Evolutionary conservation across 1,284 basidiomycete species (phyloP).

Genomic region (Apiotrichum mycotoxinovorans): DNA sequence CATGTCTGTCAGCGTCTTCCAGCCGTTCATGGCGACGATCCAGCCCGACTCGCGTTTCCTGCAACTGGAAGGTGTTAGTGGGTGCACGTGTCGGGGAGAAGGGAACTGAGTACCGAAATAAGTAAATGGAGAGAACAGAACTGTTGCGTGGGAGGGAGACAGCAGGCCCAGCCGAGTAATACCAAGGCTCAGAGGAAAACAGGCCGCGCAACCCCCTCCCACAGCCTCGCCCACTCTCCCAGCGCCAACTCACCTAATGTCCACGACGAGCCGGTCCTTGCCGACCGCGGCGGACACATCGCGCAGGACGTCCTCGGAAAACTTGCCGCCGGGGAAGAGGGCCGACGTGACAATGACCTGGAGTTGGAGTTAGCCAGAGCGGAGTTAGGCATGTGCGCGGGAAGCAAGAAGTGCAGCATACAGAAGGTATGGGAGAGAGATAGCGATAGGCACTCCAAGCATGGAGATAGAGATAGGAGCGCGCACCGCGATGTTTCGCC

Average conservation of each 20-base stretch:
- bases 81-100: background rate
- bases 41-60: conserved; percentile 71
- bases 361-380: background rate
- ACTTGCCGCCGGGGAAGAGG: conserved; percentile 79
- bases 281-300: conserved; percentile 66
- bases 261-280: conserved; percentile 85
- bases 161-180: too few species aligned
- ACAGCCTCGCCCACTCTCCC: too few species aligned
- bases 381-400: background rate
- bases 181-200: background rate
- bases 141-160: too few species aligned
- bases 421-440: too few species aligned
- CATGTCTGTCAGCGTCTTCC: conserved; percentile 96
- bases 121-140: too few species aligned
- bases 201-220: too few species aligned
- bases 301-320: conserved; percentile 70
- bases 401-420: too few species aligned
- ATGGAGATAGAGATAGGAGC: too few species aligned
- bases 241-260: conserved; percentile 68
- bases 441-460: too few species aligned
- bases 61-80: conserved; percentile 60
- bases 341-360: conserved; percentile 96
- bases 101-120: too few species aligned
- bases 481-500: too few species aligned
- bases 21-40: conserved; percentile 98